These are phyloP conservation scores for Solanum chiquidenum DNA, from an alignment of 257 asterid species.

Conservation along the genomic window DNA sequence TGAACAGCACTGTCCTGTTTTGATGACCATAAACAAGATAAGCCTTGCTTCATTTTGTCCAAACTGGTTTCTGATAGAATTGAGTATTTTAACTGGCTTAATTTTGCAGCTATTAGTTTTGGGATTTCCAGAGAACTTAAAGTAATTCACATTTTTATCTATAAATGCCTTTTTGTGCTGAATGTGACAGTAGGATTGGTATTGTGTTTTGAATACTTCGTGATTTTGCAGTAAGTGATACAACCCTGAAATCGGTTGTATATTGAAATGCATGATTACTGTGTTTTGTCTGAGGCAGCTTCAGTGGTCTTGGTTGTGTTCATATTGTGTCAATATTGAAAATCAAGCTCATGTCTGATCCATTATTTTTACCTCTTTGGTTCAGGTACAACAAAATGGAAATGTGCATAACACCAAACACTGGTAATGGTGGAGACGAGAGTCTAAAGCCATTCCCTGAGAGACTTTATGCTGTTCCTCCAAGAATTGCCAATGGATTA, in stretches of 20 bases:
- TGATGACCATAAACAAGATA: neutral
- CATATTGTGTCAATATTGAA: neutral
- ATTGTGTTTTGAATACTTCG: neutral
- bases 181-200: neutral
- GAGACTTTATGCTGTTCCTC: conserved; percentile 77
- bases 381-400: conserved; percentile 94
- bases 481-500: conserved; percentile 71
- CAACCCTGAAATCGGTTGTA: neutral
- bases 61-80: neutral
- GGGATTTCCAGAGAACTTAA: neutral
- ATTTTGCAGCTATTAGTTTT: neutral
- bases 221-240: neutral
- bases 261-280: neutral
- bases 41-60: neutral
- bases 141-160: neutral
- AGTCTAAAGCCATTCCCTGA: conserved; percentile 71
- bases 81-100: neutral
- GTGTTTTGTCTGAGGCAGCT: neutral
- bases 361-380: neutral
- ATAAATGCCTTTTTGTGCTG: neutral
- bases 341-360: neutral
- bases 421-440: conserved; percentile 23
- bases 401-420: conserved; percentile 48
- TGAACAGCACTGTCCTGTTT: neutral
- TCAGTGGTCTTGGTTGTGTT: neutral